phyloP scores from a whole-genome alignment of 2,329 filamentous ascomycete genomes.

The Aureobasidium musti region DNA sequence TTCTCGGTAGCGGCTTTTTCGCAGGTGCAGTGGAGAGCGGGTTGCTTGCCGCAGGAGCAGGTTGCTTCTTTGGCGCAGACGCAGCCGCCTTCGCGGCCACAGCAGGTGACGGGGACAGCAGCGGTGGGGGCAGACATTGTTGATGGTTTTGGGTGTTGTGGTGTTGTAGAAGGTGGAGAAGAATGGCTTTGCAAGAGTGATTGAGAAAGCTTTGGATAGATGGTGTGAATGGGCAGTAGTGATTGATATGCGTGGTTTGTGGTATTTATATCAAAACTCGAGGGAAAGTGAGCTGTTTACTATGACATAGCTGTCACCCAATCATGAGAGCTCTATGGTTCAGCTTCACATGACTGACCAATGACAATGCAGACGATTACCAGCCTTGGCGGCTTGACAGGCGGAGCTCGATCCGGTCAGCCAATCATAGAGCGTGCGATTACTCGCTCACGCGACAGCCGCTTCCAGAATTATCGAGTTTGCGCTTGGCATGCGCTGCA shows the following conservation, averaged over 20 bases:
- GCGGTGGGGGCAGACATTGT: slow-evolving; percentile 46
- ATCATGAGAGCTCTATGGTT: slow-evolving; percentile 18
- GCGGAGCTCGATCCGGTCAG: neutral
- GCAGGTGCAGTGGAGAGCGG: slow-evolving; percentile 84
- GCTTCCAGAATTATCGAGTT: slow-evolving; percentile 9
- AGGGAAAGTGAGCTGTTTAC: neutral
- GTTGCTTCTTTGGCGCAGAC: slow-evolving; percentile 58
- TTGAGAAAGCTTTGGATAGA: neutral
- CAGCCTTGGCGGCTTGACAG: neutral
- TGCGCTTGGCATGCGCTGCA: neutral
- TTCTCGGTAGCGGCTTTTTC: slow-evolving; percentile 77
- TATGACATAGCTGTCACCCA: slow-evolving; percentile 19
- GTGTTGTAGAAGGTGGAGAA: neutral
- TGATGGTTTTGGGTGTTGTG: neutral
- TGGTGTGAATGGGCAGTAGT: neutral
- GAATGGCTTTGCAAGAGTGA: neutral
- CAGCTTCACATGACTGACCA: neutral
- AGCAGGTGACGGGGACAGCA: slow-evolving; percentile 58
- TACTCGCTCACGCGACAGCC: slow-evolving; percentile 23
- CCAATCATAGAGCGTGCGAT: neutral
- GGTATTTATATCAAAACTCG: slow-evolving; percentile 1
- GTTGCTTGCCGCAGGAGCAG: slow-evolving; percentile 88
- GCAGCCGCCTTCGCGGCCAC: slow-evolving; percentile 56
- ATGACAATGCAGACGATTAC: neutral
- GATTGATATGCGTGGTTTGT: neutral